Conservation (phyloP, 177 flowering plant species). For the Telopea speciosissima region DNA sequence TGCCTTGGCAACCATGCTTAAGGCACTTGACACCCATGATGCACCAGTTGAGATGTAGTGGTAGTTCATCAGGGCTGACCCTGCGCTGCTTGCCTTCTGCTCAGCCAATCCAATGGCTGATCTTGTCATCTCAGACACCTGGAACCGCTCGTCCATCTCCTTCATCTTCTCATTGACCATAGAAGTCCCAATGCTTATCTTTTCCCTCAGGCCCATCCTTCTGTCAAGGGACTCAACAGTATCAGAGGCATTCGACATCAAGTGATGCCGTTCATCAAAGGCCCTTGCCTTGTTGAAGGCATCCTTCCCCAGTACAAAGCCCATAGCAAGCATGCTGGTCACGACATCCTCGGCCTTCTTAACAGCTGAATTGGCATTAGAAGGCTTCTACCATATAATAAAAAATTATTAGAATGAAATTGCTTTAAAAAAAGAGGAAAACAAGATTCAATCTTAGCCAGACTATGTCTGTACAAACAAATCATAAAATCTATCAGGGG, state of each 20-base stretch:
- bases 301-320: slow-evolving; percentile 69
- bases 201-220: slow-evolving; percentile 57
- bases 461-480: background rate
- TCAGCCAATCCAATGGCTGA: slow-evolving; percentile 57
- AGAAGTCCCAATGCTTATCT: slow-evolving; percentile 48
- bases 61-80: slow-evolving; percentile 57
- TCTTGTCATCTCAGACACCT: slow-evolving; percentile 57
- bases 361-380: slow-evolving; percentile 30
- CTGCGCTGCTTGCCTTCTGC: slow-evolving; percentile 54
- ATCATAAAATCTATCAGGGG: background rate
- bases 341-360: slow-evolving; percentile 65
- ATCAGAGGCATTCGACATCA: slow-evolving; percentile 56
- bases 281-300: slow-evolving; percentile 60
- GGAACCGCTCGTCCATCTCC: slow-evolving; percentile 57
- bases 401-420: background rate
- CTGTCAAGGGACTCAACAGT: slow-evolving; percentile 53
- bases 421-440: background rate
- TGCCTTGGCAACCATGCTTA: slow-evolving; percentile 46
- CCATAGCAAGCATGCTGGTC: slow-evolving; percentile 76
- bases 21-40: slow-evolving; percentile 57
- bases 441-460: background rate
- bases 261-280: slow-evolving; percentile 53
- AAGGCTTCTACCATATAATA: slow-evolving; percentile 16
- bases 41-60: slow-evolving; percentile 56
- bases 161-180: slow-evolving; percentile 52